Evolutionary conservation across 345 rosid species (phyloP).

Genomic region (Syzygium grande): DNA sequence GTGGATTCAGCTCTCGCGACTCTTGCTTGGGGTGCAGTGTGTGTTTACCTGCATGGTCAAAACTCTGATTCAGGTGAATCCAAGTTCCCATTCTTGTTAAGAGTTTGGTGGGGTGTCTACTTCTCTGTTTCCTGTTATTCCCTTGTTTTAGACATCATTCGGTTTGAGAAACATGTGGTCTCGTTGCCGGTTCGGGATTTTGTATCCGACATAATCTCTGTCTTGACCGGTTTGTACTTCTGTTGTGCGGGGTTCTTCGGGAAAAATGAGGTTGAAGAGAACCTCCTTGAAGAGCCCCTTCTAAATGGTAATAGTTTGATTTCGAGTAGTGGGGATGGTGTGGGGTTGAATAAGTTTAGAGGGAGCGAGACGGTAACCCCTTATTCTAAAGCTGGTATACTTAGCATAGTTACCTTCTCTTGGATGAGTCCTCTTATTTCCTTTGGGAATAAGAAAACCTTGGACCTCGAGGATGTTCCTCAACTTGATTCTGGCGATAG

Average conservation of each 20-base stretch:
- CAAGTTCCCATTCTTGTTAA: constrained; percentile 28
- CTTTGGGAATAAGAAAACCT: constrained; percentile 42
- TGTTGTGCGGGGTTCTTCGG: constrained; percentile 37
- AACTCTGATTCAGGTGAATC: constrained; percentile 8
- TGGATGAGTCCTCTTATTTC: constrained; percentile 61
- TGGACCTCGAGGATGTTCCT: constrained; percentile 66
- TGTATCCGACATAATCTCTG: constrained; percentile 28
- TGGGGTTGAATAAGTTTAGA: constrained; percentile 5
- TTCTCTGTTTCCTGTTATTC: constrained; percentile 29
- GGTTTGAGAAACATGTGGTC: background rate
- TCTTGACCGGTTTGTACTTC: constrained; percentile 30
- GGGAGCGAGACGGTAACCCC: constrained; percentile 18
- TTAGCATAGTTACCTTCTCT: constrained; percentile 32
- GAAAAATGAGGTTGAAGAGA: constrained; percentile 16
- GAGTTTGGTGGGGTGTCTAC: constrained; percentile 52
- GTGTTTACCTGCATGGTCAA: constrained; percentile 19
- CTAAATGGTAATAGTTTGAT: constrained; percentile 10
- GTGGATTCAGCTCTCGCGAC: constrained; percentile 27
- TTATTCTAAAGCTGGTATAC: constrained; percentile 12
- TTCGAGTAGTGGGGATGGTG: background rate
- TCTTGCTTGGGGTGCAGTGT: constrained; percentile 36
- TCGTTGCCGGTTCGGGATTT: constrained; percentile 13
- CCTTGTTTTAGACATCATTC: constrained; percentile 26
- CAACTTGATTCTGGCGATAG: constrained; percentile 49
- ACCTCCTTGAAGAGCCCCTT: constrained; percentile 26